Evolutionary conservation across 73 alveolate species (phyloP).

Genomic region (Symbiodinium natans): DNA sequence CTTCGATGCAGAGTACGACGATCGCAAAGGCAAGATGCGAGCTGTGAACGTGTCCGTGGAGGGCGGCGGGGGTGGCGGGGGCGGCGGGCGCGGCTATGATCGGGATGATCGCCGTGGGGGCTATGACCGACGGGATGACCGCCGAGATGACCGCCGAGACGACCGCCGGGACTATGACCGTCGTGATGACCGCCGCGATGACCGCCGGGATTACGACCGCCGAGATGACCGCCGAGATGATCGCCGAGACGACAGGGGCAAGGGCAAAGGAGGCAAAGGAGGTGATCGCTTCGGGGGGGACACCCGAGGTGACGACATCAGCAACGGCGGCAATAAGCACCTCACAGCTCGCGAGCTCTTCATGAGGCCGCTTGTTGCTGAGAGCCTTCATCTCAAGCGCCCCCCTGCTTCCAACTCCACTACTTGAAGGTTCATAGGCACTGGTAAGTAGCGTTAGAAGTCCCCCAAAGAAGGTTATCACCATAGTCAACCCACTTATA

Average conservation of each 20-base stretch:
- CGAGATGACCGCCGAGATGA: constrained; percentile 10
- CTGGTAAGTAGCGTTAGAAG: too few relatives aligned
- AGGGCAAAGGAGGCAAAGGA: constrained; percentile 70
- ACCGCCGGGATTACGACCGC: background rate
- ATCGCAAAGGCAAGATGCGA: constrained; percentile 92
- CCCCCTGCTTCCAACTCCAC: too few relatives aligned
- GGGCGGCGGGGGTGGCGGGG: constrained; percentile 83
- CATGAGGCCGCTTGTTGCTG: constrained; percentile 31
- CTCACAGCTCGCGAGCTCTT: constrained; percentile 86
- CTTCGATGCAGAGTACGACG: constrained; percentile 69
- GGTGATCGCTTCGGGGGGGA: constrained; percentile 93
- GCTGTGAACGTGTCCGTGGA: constrained; percentile 48
- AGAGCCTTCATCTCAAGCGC: constrained; percentile 27
- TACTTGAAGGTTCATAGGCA: too few relatives aligned
- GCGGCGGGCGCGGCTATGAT: constrained; percentile 62
- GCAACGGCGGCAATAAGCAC: constrained; percentile 89
- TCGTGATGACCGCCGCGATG: constrained; percentile 24
- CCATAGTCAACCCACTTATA: too few relatives aligned
- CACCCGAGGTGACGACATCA: constrained; percentile 78
- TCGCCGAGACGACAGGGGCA: constrained; percentile 43
- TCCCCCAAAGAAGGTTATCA: too few relatives aligned
- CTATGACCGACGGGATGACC: background rate
- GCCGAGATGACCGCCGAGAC: constrained; percentile 69
- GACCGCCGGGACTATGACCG: background rate
- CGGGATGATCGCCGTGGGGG: constrained; percentile 84